Evolutionary conservation across 2,329 filamentous ascomycete genomes (phyloP).

Genomic region (Sarocladiaceae sp.): DNA sequence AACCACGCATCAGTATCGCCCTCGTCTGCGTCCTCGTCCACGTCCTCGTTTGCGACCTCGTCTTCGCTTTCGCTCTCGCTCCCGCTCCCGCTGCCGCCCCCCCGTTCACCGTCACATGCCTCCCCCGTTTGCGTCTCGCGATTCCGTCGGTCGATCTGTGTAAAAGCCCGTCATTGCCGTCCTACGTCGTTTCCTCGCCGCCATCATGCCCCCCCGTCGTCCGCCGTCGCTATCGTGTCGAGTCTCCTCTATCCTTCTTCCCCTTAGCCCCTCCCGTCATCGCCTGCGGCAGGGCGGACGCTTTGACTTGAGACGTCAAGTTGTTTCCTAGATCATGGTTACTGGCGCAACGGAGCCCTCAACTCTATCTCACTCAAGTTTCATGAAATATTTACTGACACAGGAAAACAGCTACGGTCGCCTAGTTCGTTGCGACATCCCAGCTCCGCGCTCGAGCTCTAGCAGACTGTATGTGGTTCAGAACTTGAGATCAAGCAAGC

Average conservation of each 20-base stretch:
- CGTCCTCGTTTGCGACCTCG: slow-evolving; percentile 25
- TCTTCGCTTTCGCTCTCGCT: slow-evolving; percentile 21
- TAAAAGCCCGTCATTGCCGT: slow-evolving; percentile 9
- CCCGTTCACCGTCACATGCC: slow-evolving; percentile 23
- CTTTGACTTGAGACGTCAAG: slow-evolving; percentile 9
- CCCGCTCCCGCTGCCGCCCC: slow-evolving; percentile 32
- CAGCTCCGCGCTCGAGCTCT: slow-evolving; percentile 86
- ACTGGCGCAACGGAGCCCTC: slow-evolving; percentile 11
- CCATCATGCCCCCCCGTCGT: slow-evolving; percentile 9
- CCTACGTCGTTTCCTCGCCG: slow-evolving; percentile 8
- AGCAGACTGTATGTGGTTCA: slow-evolving; percentile 80
- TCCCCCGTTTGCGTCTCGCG: slow-evolving; percentile 9
- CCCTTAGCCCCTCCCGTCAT: slow-evolving; percentile 1
- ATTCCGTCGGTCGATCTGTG: not conserved
- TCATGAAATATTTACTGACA: slow-evolving; percentile 35
- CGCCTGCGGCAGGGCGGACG: slow-evolving; percentile 6
- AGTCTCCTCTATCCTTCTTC: not conserved
- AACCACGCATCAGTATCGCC: slow-evolving; percentile 26
- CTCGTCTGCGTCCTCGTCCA: slow-evolving; percentile 35
- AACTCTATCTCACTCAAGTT: slow-evolving; percentile 31
- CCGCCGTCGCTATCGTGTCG: slow-evolving; percentile 7
- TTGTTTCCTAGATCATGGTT: not conserved
- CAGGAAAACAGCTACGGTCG: slow-evolving; percentile 74
- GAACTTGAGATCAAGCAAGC: not conserved
- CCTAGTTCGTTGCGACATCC: slow-evolving; percentile 97